phyloP scores from a whole-genome alignment of 2,329 filamentous ascomycete species.

The Fusarium dimerum region DNA sequence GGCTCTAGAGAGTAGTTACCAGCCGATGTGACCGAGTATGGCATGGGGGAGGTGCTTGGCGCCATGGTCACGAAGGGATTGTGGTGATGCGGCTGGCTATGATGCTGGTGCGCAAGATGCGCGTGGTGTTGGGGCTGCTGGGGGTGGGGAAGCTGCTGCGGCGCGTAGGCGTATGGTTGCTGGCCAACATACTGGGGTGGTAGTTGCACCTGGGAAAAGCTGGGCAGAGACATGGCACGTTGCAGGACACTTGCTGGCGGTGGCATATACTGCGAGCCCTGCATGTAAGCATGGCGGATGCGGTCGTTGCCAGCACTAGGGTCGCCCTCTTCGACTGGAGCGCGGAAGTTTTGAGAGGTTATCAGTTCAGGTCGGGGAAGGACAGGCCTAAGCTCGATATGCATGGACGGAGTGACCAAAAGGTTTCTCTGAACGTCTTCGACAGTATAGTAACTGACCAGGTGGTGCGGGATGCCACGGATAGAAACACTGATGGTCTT shows the following conservation, averaged over 20 bases:
- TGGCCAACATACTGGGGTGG: neutral
- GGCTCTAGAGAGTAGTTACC: no score
- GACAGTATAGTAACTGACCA: conserved; percentile 86
- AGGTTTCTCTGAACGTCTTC: conserved; percentile 68
- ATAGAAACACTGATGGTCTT: conserved; percentile 86
- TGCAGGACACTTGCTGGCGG: conserved; percentile 20
- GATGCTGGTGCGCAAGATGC: neutral
- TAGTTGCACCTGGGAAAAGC: conserved; percentile 8
- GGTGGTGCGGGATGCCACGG: conserved; percentile 74
- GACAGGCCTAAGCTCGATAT: conserved; percentile 40
- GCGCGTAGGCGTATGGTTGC: neutral
- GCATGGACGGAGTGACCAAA: conserved; percentile 59
- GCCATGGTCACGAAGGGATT: no score
- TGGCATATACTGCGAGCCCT: no score
- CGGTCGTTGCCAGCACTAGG: conserved; percentile 14
- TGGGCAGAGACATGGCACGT: conserved; percentile 28
- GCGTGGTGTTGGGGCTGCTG: neutral
- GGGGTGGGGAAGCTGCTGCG: neutral
- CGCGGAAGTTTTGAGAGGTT: conserved; percentile 65
- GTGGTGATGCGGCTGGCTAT: neutral
- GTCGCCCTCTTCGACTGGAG: conserved; percentile 63
- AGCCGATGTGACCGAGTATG: no score
- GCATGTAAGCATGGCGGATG: conserved; percentile 1
- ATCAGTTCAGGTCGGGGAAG: conserved; percentile 59
- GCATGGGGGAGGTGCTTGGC: no score